Percentiles rank a stretch among this genome's conserved stretches.
These are phyloP conservation scores for Fraxinus ornus DNA, from an alignment of 305 asterid genomes.

Conservation along the genomic window DNA sequence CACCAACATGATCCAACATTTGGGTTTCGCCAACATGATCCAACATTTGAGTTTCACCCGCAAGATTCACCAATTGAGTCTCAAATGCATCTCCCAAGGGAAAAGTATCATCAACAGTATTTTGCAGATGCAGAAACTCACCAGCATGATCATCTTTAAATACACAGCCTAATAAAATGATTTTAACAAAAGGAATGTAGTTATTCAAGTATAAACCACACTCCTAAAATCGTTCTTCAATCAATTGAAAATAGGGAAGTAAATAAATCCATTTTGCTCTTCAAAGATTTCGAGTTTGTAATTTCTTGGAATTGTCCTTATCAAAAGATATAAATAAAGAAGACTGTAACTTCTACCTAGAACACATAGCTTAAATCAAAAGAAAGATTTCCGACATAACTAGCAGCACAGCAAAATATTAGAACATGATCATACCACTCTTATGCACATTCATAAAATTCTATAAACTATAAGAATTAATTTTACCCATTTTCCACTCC, in stretches of 20 bases:
- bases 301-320: neutral
- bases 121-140: conserved; percentile 28
- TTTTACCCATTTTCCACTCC: neutral
- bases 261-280: neutral
- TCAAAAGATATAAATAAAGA: neutral
- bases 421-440: neutral
- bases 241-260: neutral
- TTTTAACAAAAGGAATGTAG: conserved; percentile 8
- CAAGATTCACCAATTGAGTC: conserved; percentile 48
- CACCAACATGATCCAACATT: conserved; percentile 25
- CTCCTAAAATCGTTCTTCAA: neutral
- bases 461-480: neutral
- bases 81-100: conserved; percentile 53
- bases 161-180: conserved; percentile 29
- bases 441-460: neutral
- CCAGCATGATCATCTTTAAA: conserved; percentile 31
- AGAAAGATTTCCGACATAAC: neutral
- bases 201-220: neutral
- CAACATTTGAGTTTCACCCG: conserved; percentile 54
- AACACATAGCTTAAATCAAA: conserved; percentile 6
- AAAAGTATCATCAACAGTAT: conserved; percentile 45
- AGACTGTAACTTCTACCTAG: neutral
- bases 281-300: neutral
- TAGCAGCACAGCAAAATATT: neutral
- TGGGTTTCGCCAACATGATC: conserved; percentile 35